A percentile compares a stretch with the other conserved stretches of the same genome.
Conservation (phyloP, 2,329 filamentous ascomycete genomes). For the Lecanosticta acicola region DNA sequence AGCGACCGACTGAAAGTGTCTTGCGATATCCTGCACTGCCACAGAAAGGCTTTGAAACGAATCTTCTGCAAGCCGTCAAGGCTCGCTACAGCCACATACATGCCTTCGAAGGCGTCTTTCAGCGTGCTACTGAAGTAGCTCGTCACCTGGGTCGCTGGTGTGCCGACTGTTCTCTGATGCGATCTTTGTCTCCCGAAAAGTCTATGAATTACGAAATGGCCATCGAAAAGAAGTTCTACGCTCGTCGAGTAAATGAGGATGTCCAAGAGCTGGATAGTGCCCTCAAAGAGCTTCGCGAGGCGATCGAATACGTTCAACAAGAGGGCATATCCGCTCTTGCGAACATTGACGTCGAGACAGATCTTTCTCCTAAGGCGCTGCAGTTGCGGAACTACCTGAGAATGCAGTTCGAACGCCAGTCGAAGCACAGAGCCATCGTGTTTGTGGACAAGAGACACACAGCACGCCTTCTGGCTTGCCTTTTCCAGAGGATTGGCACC, state of each 20-base stretch:
- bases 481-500: slow-evolving; percentile 57
- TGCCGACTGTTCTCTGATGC: slow-evolving; percentile 59
- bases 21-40: slow-evolving; percentile 51
- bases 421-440: slow-evolving; percentile 69
- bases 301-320: slow-evolving; percentile 39
- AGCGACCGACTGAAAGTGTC: slow-evolving; percentile 54
- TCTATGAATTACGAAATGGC: slow-evolving; percentile 22
- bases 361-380: slow-evolving; percentile 68
- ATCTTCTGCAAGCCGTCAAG: slow-evolving; percentile 56
- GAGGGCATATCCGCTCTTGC: slow-evolving; percentile 7
- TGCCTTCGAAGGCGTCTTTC: slow-evolving; percentile 53
- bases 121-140: slow-evolving; percentile 54
- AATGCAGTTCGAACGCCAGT: slow-evolving; percentile 55
- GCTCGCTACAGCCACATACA: slow-evolving; percentile 47
- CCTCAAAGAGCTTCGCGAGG: slow-evolving; percentile 54
- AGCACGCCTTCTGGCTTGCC: slow-evolving; percentile 63
- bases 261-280: slow-evolving; percentile 47
- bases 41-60: slow-evolving; percentile 53
- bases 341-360: slow-evolving; percentile 5
- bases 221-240: slow-evolving; percentile 30
- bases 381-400: slow-evolving; percentile 56
- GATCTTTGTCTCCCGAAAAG: slow-evolving; percentile 21
- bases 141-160: slow-evolving; percentile 75
- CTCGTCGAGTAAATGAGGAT: slow-evolving; percentile 21
- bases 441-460: slow-evolving; percentile 79